Percentiles rank a stretch among this genome's conserved stretches.
Conservation (phyloP, 495 filamentous ascomycete genomes). For the Cercophora scortea region DNA sequence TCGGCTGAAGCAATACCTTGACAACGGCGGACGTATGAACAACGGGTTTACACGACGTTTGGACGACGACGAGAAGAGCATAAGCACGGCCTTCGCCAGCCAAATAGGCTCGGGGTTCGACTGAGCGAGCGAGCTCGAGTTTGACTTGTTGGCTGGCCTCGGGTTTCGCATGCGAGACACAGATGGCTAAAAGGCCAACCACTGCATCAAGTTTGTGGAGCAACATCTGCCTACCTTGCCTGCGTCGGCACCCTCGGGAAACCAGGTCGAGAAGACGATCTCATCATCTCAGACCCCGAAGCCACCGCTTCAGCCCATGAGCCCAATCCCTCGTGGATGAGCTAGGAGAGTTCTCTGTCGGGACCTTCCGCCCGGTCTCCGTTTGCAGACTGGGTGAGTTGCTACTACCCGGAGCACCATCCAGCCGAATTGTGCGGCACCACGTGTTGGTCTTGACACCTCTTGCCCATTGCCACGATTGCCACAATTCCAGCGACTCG, state of each 20-base stretch:
- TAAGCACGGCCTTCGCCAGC: constrained; percentile 92
- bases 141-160: constrained; percentile 5
- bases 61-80: constrained; percentile 91
- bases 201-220: constrained; percentile 4
- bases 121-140: constrained; percentile 45
- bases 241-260: background rate
- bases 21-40: constrained; percentile 51
- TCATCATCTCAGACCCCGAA: constrained; percentile 5
- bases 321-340: background rate
- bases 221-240: constrained; percentile 4
- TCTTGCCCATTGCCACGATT: background rate
- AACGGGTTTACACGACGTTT: constrained; percentile 75
- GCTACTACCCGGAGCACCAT: background rate
- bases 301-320: background rate
- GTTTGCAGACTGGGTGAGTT: background rate
- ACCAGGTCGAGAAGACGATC: constrained; percentile 10
- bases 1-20: constrained; percentile 86
- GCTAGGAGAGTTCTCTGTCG: constrained; percentile 5
- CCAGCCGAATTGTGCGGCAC: background rate
- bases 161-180: constrained; percentile 9
- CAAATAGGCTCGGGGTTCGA: constrained; percentile 83
- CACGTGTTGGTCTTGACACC: background rate
- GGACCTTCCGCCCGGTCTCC: background rate
- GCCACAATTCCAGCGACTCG: constrained; percentile 3
- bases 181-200: constrained; percentile 4